phyloP scores from a whole-genome alignment of 2,329 filamentous ascomycete species.

The Aspergillus sp. region DNA sequence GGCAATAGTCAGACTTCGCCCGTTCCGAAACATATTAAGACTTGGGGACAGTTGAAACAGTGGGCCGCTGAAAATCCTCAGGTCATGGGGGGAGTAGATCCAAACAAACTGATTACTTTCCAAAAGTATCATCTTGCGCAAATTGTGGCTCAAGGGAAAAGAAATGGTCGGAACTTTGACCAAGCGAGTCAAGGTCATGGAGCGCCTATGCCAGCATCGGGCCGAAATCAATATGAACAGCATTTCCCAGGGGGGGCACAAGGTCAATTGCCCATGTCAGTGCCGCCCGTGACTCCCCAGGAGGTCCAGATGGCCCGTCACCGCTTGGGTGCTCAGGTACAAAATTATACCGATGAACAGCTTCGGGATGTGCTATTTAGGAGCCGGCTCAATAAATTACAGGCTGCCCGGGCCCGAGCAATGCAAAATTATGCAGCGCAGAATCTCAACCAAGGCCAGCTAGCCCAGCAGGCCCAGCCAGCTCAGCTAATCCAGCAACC shows the following conservation, averaged over 20 bases:
- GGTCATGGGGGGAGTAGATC: conserved; percentile 34
- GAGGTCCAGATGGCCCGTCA: conserved; percentile 33
- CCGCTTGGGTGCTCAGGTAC: conserved; percentile 26
- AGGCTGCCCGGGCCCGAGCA: conserved; percentile 25
- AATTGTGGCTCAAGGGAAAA: conserved; percentile 25
- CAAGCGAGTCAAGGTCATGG: conserved; percentile 18
- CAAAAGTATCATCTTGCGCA: conserved; percentile 42
- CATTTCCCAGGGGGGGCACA: conserved; percentile 22
- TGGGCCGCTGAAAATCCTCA: conserved; percentile 45
- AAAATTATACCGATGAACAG: conserved; percentile 37
- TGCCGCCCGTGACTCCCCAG: conserved; percentile 29
- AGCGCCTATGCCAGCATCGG: conserved; percentile 18
- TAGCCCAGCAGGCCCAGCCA: conserved; percentile 18
- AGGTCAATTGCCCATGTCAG: conserved; percentile 19
- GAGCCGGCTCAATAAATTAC: conserved; percentile 32
- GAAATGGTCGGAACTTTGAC: conserved; percentile 14
- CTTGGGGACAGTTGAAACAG: conserved; percentile 52
- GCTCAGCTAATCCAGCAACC: conserved; percentile 12
- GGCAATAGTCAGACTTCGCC: conserved; percentile 26
- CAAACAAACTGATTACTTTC: conserved; percentile 34
- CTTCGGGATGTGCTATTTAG: conserved; percentile 30
- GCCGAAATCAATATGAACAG: conserved; percentile 24
- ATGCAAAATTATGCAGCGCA: conserved; percentile 17
- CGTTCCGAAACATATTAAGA: conserved; percentile 46
- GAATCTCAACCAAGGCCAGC: conserved; percentile 18